A percentile compares a stretch with the other conserved stretches of the same genome.
Conservation (phyloP, 2,329 filamentous ascomycete species). For the Claviceps cyperi region DNA sequence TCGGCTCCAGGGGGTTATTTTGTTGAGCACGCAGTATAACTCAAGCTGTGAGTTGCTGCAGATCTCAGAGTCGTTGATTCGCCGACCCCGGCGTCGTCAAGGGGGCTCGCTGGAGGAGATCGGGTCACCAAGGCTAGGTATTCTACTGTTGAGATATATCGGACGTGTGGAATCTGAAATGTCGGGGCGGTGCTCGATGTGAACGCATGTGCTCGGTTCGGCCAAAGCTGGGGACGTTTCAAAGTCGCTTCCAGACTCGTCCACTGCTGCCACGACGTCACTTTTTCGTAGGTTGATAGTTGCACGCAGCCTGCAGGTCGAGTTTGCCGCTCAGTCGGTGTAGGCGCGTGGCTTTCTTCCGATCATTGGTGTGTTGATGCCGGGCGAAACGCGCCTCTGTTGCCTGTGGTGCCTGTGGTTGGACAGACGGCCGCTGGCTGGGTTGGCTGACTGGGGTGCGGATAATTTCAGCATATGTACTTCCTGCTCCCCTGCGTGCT, state of each 20-base stretch:
- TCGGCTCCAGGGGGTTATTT: neutral
- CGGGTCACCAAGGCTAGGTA: neutral
- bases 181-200: neutral
- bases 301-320: conserved; percentile 1
- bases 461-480: neutral
- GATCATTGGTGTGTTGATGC: conserved; percentile 1
- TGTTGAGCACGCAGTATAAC: neutral
- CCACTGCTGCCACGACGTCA: conserved; percentile 4
- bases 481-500: too few species aligned
- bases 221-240: neutral
- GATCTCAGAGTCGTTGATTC: neutral
- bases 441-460: neutral
- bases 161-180: neutral
- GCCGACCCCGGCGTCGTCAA: neutral
- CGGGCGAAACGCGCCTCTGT: neutral
- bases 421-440: neutral
- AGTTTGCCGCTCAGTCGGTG: neutral
- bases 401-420: conserved; percentile 1
- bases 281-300: neutral
- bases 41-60: neutral
- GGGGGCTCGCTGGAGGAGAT: neutral
- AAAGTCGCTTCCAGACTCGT: neutral
- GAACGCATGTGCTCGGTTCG: neutral
- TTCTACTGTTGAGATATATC: neutral
- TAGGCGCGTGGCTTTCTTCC: conserved; percentile 4